Evolutionary conservation across 257 asterid species (phyloP), one percentile per base, ranked within the genome.

Genomic region (Nyctanthes arbortristis): DNA sequence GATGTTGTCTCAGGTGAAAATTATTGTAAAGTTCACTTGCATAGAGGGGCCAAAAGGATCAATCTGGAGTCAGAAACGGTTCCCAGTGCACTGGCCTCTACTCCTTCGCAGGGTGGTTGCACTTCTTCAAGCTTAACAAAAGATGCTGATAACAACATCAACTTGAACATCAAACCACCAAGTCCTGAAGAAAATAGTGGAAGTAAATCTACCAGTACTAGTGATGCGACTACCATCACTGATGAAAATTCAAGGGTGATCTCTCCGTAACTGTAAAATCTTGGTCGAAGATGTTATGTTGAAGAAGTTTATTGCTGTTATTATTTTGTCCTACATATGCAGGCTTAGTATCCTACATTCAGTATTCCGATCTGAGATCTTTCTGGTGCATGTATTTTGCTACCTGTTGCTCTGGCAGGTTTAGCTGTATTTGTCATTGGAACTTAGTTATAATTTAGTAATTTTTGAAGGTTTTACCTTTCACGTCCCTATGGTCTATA

Each of bases 1-100:
- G 68, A 70, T 11, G 85, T 78, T 7, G 61, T 85, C 32, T 84
- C 74, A 14, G 56, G 54, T 20, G 88, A 82, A 68, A 85, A 82
- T 77, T 87, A 80, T 57, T 90, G 96, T 22, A 80, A 82, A 68
- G 63, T 59, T 2, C 95, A 90, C 85, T 63, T 87, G 84, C 87
- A 84, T 78, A 81, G 96, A 74, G 95, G 95, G 66, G 78, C 81
- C 24, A 85, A 85, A 66, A 79, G 66, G 71, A 57, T 61, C 5
- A 34, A 16, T 1, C 16, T 30, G 32, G 77, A 56, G 27, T 67
- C 88, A 8, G 80, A 68, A 32, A 63, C 57, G 59, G 61, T 39
- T 7, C 39, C 54, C 34, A 18, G 14, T 22, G 70, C 68, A 3
- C 69, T 61, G 4, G n/a, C n/a, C n/a, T 52, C 39, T 12, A 63